Percentiles rank a stretch among this genome's conserved stretches.
Conservation (phyloP, 768 basidiomycete genomes). For the Phylloporus sp. region DNA sequence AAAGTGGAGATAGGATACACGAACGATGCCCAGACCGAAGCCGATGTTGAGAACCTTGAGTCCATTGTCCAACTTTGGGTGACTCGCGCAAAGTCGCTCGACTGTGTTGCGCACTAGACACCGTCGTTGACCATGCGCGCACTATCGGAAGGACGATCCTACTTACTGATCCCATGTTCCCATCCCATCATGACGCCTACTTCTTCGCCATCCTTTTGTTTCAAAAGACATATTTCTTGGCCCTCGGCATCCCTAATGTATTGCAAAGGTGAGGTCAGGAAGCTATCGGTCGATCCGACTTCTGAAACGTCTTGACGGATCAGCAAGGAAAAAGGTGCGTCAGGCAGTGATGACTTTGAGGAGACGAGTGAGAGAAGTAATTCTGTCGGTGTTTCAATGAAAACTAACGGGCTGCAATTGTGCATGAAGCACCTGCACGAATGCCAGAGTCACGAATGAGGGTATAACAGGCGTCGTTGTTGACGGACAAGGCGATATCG, state of each 20-base stretch:
- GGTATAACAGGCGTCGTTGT: conserved; percentile 67
- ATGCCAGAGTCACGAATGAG: conserved; percentile 90
- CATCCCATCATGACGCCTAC: conserved; percentile 99
- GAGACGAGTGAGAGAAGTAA: conserved; percentile 63
- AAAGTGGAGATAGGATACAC: conserved; percentile 19
- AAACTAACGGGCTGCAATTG: conserved; percentile 1
- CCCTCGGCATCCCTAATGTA: conserved; percentile 68
- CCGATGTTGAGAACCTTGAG: conserved; percentile 84
- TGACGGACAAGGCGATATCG: conserved; percentile 85
- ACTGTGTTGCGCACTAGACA: conserved; percentile 73
- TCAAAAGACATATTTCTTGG: conserved; percentile 77
- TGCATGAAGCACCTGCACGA: conserved; percentile 60
- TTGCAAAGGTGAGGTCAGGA: conserved; percentile 63
- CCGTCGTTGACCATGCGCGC: conserved; percentile 18
- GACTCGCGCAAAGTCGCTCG: conserved; percentile 48
- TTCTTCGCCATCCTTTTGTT: conserved; percentile 58
- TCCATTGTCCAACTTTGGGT: conserved; percentile 40
- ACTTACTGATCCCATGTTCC: conserved; percentile 75
- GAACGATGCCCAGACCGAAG: conserved; percentile 88
- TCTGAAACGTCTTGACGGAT: conserved; percentile 56
- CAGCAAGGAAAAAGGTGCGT: conserved; percentile 31
- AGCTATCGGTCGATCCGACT: conserved; percentile 58
- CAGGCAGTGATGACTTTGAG: conserved; percentile 33
- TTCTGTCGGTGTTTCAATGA: conserved; percentile 40
- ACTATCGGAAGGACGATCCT: conserved; percentile 3